phyloP scores from a whole-genome alignment of 2,329 filamentous ascomycete genomes.

The Biscogniauxia marginata region DNA sequence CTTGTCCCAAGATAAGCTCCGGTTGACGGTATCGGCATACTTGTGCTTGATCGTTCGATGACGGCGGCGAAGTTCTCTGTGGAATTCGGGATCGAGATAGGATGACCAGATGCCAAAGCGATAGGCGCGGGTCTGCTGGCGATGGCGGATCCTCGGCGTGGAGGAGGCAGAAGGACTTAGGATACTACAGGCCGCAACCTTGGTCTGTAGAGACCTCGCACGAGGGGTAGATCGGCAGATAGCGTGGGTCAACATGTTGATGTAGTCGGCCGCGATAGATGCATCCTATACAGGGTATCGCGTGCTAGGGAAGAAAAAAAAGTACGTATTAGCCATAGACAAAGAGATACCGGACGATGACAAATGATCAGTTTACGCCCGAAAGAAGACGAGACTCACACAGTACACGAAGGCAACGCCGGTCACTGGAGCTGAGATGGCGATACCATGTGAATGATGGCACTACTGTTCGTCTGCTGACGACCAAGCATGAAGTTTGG shows the following conservation, averaged over 20 bases:
- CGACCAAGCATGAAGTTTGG: not conserved
- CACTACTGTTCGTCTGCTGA: not conserved
- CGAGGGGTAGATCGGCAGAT: slow-evolving; percentile 30
- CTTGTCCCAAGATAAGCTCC: slow-evolving; percentile 47
- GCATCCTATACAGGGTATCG: not conserved
- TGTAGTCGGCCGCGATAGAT: not conserved
- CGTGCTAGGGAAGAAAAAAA: not conserved
- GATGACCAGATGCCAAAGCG: slow-evolving; percentile 49
- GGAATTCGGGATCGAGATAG: slow-evolving; percentile 40
- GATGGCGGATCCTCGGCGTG: slow-evolving; percentile 22
- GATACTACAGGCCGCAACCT: slow-evolving; percentile 13
- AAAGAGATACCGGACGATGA: not conserved
- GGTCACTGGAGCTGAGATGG: not conserved
- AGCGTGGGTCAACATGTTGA: slow-evolving; percentile 35
- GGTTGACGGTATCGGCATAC: slow-evolving; percentile 44
- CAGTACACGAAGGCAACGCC: not conserved
- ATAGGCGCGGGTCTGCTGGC: slow-evolving; percentile 45
- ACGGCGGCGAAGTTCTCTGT: slow-evolving; percentile 44
- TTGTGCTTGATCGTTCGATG: slow-evolving; percentile 44
- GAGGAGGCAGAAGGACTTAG: slow-evolving; percentile 19
- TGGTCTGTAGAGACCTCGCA: slow-evolving; percentile 24
- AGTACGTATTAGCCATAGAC: not conserved
- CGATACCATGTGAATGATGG: not conserved
- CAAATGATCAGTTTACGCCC: not conserved
- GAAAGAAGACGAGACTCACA: not conserved